Evolutionary conservation across 2,329 filamentous ascomycete genomes (phyloP), one percentile per base, ranked within the genome.

Genomic region (Hypoxylon sp.): DNA sequence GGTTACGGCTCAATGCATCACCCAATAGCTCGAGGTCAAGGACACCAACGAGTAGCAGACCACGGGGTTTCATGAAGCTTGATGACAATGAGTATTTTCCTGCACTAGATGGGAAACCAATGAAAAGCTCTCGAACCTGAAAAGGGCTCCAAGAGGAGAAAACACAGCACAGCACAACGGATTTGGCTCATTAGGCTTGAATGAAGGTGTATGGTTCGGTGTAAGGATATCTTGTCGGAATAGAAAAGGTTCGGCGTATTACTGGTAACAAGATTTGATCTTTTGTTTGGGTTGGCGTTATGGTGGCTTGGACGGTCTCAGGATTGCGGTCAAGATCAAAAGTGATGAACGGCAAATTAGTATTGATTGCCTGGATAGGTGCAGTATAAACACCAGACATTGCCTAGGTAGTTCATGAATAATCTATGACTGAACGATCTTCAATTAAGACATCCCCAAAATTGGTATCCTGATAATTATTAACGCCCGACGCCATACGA

Each of bases 21-120:
- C 75, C 77, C 3, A 82, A 79, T 55, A 78, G 73, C 46, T 78
- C 76, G 1, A 72, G 75, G 37, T 70, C 74, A 1, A 74, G 79
- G 51, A 81, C 78, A 2, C 76, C 79, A 2, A 77, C 78, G 9
- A 59, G 35, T 17, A 60, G 45, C 15, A 60, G 62, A 36, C 58
- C 64, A 2, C 61, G 65, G 5, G 60, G 64, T 0, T 59, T 72
- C 19, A 68, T 66, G 3, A 63, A 59, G 25, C 35, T 74, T 2
- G 58, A 71, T 44, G 38, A 70, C 7, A 73, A 77, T 16, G 69
- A 71, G 23, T 80, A 79, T 55, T 80, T 78, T 26, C 69, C 75
- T 4, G 49, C 69, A 4, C 44, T 59, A 9, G 59, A 63, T 2
- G 55, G 38, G 11, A 62, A 40, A 20, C 43, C n/a, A 53, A 38